Evolutionary conservation across 805 yeast genomes (phyloP), one percentile per base, ranked within the genome.

Genomic region (Tetrapisispora pingtungensis): DNA sequence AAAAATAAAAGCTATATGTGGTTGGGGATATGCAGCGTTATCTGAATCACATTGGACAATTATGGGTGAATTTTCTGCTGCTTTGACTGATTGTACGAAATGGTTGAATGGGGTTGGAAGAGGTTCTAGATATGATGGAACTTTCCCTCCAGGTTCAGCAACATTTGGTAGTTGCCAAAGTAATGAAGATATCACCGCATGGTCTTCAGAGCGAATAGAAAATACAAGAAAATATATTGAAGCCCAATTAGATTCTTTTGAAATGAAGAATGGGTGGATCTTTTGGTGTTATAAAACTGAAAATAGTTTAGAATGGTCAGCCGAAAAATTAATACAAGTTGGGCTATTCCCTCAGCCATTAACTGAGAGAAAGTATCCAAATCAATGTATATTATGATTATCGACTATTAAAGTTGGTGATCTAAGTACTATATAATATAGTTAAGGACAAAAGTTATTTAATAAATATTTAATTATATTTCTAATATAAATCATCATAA

Each of bases 201-300:
- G 90, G 84, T 66, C 83, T 5, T 68, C 66, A 10, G 72, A 73
- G 30, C 73, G 73, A 54, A 75, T 71, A 59, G 57, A 55, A 19
- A 70, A 75, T 52, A 75, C 80, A 40, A 78, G 95, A 61, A 73
- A 68, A 55, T 87, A 71, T 59, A 71, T 87, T 42, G 96, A 88
- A 68, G 95, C 95, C 38, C 96, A 88, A 70, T 67, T 88, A 57
- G 95, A 88, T 59, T 84, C 95, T 1, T 80, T 71, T 58, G 84
- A 80, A 54, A 73, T 73, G 53, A 72, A 76, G 41, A 73, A 70
- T 24, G 96, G 96, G 17, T 88, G 96, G 96, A 75, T 85, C 46
- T 82, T 83, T 71, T 88, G 96, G 96, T 77, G 81, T 59, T 88
- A 85, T 81, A 88, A 88, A 71, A 83, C 95, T 27, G 96, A 88